These are phyloP conservation scores for Hemerocallis citrina DNA, from an alignment of 106 monocot species.

Conservation along the genomic window DNA sequence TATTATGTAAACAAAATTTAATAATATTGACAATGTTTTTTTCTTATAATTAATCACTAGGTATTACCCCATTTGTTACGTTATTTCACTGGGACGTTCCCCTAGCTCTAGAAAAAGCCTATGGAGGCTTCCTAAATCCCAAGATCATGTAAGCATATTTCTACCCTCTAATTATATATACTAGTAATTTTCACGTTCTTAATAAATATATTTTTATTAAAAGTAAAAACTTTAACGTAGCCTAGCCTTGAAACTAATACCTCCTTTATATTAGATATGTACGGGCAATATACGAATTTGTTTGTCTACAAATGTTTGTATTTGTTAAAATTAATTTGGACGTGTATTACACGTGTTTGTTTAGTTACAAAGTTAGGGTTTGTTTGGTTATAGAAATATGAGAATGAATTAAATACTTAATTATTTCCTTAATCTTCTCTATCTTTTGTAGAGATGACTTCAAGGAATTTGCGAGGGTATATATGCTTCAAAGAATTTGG, in stretches of 20 bases:
- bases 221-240: not conserved
- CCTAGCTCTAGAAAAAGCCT: constrained; percentile 32
- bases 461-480: constrained; percentile 6
- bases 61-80: constrained; percentile 42
- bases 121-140: constrained; percentile 30
- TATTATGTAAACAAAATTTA: too few species aligned
- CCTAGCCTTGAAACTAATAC: too few species aligned
- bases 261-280: too few species aligned
- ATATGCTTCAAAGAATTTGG: constrained; percentile 21
- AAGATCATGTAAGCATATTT: constrained; percentile 18
- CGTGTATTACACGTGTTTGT: too few species aligned
- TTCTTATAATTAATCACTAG: constrained; percentile 8
- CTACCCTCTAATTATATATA: not conserved
- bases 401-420: not conserved
- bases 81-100: constrained; percentile 52
- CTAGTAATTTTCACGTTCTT: not conserved
- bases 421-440: not conserved
- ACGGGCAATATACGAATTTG: too few species aligned
- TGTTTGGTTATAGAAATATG: too few species aligned
- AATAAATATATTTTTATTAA: not conserved
- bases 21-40: too few species aligned
- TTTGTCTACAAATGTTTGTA: too few species aligned
- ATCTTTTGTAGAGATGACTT: constrained; percentile 12
- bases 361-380: too few species aligned
- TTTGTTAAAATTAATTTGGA: too few species aligned